Evolutionary conservation across 169 alveolate genomes (phyloP).

Genomic region (Neospora caninum): DNA sequence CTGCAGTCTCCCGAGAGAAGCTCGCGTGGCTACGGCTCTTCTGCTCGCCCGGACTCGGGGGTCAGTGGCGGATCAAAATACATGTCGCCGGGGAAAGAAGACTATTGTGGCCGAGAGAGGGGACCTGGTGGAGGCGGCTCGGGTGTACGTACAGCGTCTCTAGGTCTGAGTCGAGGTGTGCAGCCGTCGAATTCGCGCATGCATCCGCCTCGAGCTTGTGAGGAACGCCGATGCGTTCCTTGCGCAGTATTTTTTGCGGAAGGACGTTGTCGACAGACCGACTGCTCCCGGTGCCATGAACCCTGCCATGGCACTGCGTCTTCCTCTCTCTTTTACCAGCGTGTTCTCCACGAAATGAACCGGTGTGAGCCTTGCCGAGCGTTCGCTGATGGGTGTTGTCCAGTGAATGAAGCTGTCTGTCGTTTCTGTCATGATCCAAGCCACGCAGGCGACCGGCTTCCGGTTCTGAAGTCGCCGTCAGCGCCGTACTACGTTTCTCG

Average conservation of each 20-base stretch:
- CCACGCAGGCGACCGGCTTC: background rate
- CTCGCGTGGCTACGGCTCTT: background rate
- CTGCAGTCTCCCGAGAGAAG: background rate
- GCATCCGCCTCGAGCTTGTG: background rate
- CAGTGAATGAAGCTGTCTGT: background rate
- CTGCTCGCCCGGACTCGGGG: background rate
- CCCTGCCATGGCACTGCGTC: background rate
- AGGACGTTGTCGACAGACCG: background rate
- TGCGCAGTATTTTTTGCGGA: background rate
- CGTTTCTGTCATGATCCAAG: background rate
- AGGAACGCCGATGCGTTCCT: background rate
- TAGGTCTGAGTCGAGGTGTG: background rate
- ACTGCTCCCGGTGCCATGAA: constrained; percentile 18
- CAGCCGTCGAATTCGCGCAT: background rate
- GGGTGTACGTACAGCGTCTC: background rate
- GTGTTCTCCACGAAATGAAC: background rate
- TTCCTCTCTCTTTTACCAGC: background rate
- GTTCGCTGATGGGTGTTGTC: background rate
- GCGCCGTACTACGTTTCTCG: background rate
- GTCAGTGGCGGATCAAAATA: background rate
- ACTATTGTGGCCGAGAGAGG: background rate
- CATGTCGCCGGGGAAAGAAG: background rate
- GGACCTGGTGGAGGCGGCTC: background rate
- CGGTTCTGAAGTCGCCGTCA: background rate
- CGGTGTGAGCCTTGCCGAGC: background rate